phyloP scores from a whole-genome alignment of 1,139 yeast genomes.

The Pneumocystis murina region DNA sequence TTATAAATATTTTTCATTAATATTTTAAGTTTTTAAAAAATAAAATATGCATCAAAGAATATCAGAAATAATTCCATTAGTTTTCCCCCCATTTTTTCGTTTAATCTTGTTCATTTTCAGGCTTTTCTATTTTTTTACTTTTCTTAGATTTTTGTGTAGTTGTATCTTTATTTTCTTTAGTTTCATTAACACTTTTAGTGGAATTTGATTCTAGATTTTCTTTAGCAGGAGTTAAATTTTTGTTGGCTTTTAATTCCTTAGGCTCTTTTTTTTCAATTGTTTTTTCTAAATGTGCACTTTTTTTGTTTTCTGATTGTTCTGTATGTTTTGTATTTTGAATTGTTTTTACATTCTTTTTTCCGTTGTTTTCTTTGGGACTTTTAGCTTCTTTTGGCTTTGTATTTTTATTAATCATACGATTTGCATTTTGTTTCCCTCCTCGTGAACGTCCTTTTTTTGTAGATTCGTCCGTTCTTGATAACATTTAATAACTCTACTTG shows the following conservation, averaged over 20 bases:
- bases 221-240: constrained; percentile 5
- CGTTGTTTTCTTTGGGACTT: background rate
- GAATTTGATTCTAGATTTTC: constrained; percentile 7
- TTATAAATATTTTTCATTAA: background rate
- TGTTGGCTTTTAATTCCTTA: constrained; percentile 6
- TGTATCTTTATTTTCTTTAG: constrained; percentile 1
- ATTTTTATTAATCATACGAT: constrained; percentile 7
- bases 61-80: background rate
- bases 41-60: background rate
- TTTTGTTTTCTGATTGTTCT: background rate
- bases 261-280: constrained; percentile 11
- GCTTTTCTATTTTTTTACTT: background rate
- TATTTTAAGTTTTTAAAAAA: background rate
- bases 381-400: background rate
- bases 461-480: constrained; percentile 3
- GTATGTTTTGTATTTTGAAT: background rate
- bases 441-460: constrained; percentile 7
- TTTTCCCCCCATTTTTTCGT: background rate
- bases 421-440: constrained; percentile 7
- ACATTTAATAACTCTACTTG: background rate
- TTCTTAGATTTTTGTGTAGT: background rate
- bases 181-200: constrained; percentile 2
- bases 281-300: background rate
- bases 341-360: background rate
- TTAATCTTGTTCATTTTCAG: background rate